A percentile compares a stretch with the other conserved stretches of the same genome.
Conservation (phyloP, 345 rosid genomes). For the Draba incana region DNA sequence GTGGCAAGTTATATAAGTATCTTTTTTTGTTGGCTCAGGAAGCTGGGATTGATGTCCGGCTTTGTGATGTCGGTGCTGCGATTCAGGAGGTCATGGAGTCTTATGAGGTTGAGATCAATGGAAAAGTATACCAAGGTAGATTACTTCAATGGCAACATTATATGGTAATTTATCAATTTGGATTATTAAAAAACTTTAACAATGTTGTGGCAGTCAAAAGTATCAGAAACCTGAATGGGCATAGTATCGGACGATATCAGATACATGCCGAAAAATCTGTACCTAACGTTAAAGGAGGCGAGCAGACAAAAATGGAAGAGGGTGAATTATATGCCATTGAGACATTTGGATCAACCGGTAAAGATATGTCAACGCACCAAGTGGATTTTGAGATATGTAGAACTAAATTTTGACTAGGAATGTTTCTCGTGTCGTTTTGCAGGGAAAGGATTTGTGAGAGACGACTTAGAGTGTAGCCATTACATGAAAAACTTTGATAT, state of each 20-base stretch:
- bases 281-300: conserved; percentile 94
- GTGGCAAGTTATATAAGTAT: not conserved
- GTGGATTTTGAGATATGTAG: not conserved
- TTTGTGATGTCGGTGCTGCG: conserved; percentile 92
- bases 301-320: conserved; percentile 98
- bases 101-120: conserved; percentile 90
- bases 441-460: conserved; percentile 94
- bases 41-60: conserved; percentile 88
- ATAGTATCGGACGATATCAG: conserved; percentile 79
- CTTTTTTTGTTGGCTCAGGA: conserved; percentile 51
- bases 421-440: conserved; percentile 46
- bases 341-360: conserved; percentile 94
- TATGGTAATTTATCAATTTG: not conserved
- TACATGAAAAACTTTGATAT: conserved; percentile 86
- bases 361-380: conserved; percentile 25
- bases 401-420: conserved; percentile 34
- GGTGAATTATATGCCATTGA: conserved; percentile 95
- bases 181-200: not conserved
- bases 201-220: conserved; percentile 70
- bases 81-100: conserved; percentile 98
- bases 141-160: not conserved
- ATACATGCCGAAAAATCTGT: conserved; percentile 97
- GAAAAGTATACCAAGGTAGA: conserved; percentile 84
- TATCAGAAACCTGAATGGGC: conserved; percentile 86
- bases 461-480: conserved; percentile 95